Evolutionary conservation across 371 early-diverging fungal genomes (phyloP).

Genomic region (Batkoa obscura): DNA sequence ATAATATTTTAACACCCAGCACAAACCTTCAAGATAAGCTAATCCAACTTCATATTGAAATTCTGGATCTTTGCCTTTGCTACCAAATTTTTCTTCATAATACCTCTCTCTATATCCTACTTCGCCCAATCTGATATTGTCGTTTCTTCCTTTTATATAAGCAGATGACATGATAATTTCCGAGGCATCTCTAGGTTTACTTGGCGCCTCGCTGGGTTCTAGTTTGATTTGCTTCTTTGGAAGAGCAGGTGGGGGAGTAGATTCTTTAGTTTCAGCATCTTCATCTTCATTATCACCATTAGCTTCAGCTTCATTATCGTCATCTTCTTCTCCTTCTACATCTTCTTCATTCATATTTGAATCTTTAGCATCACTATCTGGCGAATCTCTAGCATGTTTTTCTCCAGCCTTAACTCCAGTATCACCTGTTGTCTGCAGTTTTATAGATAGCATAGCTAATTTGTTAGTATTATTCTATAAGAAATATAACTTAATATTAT

Average conservation of each 20-base stretch:
- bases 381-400: background rate
- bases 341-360: constrained; percentile 11
- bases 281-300: constrained; percentile 11
- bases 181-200: too few relatives aligned
- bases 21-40: constrained; percentile 90
- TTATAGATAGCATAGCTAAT: background rate
- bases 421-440: background rate
- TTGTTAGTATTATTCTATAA: background rate
- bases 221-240: constrained; percentile 8
- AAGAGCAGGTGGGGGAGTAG: background rate
- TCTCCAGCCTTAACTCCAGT: constrained; percentile 5
- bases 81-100: constrained; percentile 64
- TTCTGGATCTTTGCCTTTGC: constrained; percentile 48
- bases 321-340: constrained; percentile 10
- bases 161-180: too few relatives aligned
- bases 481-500: background rate
- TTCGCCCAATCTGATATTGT: constrained; percentile 39
- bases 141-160: background rate
- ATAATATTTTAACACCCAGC: constrained; percentile 97
- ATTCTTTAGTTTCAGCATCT: constrained; percentile 5
- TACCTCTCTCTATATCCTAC: constrained; percentile 80
- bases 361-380: constrained; percentile 2
- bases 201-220: too few relatives aligned
- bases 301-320: background rate
- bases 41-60: constrained; percentile 43